Conservation (phyloP, 2,329 filamentous ascomycete genomes). For the Dendrostoma leiphaemia region DNA sequence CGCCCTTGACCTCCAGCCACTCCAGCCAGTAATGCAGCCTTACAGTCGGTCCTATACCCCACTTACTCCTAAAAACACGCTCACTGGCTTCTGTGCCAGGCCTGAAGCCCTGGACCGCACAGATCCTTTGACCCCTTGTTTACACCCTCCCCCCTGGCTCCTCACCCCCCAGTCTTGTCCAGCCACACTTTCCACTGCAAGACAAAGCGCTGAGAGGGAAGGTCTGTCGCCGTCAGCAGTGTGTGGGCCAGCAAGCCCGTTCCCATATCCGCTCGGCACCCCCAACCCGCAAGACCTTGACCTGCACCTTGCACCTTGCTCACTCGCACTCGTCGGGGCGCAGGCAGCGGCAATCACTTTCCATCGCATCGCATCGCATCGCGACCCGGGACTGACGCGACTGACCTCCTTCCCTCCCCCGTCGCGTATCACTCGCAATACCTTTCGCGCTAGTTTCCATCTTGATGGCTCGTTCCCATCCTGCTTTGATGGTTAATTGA, state of each 20-base stretch:
- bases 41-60: background rate
- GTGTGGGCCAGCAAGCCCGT: no score
- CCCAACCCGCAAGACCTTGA: background rate
- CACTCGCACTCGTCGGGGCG: constrained; percentile 16
- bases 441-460: constrained; percentile 32
- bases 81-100: no score
- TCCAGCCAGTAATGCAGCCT: no score
- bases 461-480: constrained; percentile 41
- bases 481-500: constrained; percentile 36
- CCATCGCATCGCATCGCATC: constrained; percentile 29
- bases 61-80: background rate
- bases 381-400: constrained; percentile 35
- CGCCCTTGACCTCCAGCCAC: background rate
- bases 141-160: background rate
- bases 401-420: constrained; percentile 32
- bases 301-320: no score
- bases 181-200: background rate
- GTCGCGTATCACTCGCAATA: constrained; percentile 46
- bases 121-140: background rate
- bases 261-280: background rate
- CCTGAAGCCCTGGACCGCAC: no score
- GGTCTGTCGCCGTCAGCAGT: background rate
- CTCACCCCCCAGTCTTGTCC: constrained; percentile 25
- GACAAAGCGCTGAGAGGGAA: background rate
- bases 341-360: background rate